These are phyloP conservation scores for Leptodontidium sp. DNA, from an alignment of 2,329 filamentous ascomycete genomes.

Conservation along the genomic window DNA sequence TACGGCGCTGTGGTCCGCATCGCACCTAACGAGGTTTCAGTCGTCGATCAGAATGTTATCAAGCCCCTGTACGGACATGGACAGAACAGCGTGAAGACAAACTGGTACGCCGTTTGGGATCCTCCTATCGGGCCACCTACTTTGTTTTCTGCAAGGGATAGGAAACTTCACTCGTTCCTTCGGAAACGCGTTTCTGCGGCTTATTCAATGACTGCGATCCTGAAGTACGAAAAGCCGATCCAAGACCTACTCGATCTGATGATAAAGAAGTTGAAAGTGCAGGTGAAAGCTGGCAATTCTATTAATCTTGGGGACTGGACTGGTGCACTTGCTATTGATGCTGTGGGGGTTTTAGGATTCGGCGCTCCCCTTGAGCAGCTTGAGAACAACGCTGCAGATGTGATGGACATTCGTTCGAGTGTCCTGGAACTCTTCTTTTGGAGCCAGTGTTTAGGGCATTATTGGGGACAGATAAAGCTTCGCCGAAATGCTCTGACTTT, in stretches of 20 bases:
- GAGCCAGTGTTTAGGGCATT: constrained; percentile 9
- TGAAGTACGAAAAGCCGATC: constrained; percentile 27
- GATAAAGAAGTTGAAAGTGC: constrained; percentile 18
- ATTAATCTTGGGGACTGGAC: constrained; percentile 19
- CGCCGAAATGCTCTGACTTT: not conserved
- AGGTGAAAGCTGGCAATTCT: constrained; percentile 6
- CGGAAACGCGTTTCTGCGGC: constrained; percentile 49
- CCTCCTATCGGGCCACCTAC: not conserved
- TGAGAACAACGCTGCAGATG: constrained; percentile 24
- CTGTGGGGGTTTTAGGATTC: constrained; percentile 52
- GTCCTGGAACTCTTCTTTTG: constrained; percentile 9
- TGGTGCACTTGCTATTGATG: constrained; percentile 48
- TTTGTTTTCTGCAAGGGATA: constrained; percentile 49
- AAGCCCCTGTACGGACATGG: constrained; percentile 38
- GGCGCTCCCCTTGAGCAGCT: constrained; percentile 52
- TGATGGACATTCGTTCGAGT: not conserved
- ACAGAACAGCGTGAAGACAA: not conserved
- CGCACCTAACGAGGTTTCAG: constrained; percentile 43
- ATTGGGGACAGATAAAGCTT: constrained; percentile 12
- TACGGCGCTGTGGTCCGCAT: constrained; percentile 45
- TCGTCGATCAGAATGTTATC: constrained; percentile 32
- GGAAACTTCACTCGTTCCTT: constrained; percentile 51
- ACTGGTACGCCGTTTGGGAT: constrained; percentile 15
- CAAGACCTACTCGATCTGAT: constrained; percentile 13
- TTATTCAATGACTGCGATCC: constrained; percentile 45